Conservation (phyloP, 176 grass and related monocot genomes). For the Carex cristatella region DNA sequence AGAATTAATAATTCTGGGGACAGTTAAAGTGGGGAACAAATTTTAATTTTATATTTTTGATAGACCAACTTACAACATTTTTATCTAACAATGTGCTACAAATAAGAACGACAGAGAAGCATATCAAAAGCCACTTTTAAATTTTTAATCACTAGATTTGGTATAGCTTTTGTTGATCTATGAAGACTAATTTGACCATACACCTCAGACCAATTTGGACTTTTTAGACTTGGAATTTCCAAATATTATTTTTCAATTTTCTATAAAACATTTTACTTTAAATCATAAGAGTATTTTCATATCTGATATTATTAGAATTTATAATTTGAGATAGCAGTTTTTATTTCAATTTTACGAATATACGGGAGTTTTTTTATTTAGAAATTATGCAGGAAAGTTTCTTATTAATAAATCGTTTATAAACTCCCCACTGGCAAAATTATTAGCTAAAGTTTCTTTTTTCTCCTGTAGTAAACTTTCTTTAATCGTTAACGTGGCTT, state of each 20-base stretch:
- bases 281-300: not conserved
- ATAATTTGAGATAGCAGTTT: no score
- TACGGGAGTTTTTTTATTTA: no score
- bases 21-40: not conserved
- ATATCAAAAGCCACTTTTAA: not conserved
- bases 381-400: no score
- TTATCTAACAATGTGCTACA: slow-evolving; percentile 1
- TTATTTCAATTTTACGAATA: no score
- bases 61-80: not conserved
- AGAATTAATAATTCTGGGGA: not conserved
- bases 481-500: no score
- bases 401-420: no score
- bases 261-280: not conserved
- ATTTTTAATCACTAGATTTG: not conserved
- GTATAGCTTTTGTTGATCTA: not conserved
- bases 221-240: not conserved
- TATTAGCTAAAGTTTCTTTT: no score
- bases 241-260: not conserved
- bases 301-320: no score
- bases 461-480: no score
- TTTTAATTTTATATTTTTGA: not conserved
- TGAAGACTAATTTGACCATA: slow-evolving; percentile 1
- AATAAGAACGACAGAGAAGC: not conserved
- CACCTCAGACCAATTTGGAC: not conserved
- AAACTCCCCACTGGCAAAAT: no score